phyloP scores from a whole-genome alignment of 345 rosid genomes.

The Alliaria petiolata region DNA sequence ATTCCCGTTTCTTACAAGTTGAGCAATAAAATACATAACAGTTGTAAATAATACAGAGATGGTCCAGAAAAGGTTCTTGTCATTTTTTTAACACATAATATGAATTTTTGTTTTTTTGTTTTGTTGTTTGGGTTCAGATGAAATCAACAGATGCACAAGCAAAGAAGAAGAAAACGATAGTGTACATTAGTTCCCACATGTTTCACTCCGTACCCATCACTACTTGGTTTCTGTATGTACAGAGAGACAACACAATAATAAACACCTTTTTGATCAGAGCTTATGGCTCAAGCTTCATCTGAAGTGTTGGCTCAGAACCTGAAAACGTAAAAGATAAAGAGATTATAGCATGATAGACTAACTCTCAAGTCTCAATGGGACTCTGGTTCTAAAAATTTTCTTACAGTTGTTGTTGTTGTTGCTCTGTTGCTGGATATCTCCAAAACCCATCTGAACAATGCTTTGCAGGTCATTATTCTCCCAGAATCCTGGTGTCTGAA shows the following conservation, averaged over 20 bases:
- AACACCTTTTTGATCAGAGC: conserved; percentile 2
- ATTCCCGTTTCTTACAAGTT: neutral
- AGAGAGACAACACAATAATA: conserved; percentile 6
- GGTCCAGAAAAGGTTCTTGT: conserved; percentile 9
- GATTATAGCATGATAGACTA: conserved; percentile 9
- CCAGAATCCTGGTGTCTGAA: conserved; percentile 51
- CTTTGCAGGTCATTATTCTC: conserved; percentile 83
- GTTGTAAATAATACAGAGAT: conserved; percentile 23
- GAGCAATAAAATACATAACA: conserved; percentile 3
- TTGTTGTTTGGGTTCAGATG: conserved; percentile 5
- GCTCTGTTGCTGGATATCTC: conserved; percentile 46
- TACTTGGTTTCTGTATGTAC: conserved; percentile 36
- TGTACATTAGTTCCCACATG: conserved; percentile 17
- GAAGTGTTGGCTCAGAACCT: conserved; percentile 41
- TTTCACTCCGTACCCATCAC: conserved; percentile 32
- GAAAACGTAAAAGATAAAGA: conserved; percentile 5
- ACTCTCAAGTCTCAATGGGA: neutral
- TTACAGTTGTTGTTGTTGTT: conserved; percentile 41
- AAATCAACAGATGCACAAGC: conserved; percentile 34
- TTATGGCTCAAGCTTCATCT: conserved; percentile 36
- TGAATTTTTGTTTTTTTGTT: neutral
- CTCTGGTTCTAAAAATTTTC: neutral
- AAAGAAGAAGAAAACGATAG: conserved; percentile 31
- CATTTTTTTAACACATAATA: conserved; percentile 18
- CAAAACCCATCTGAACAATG: conserved; percentile 84